phyloP scores from a whole-genome alignment of 805 yeast species.

The Teunomyces panamensis region DNA sequence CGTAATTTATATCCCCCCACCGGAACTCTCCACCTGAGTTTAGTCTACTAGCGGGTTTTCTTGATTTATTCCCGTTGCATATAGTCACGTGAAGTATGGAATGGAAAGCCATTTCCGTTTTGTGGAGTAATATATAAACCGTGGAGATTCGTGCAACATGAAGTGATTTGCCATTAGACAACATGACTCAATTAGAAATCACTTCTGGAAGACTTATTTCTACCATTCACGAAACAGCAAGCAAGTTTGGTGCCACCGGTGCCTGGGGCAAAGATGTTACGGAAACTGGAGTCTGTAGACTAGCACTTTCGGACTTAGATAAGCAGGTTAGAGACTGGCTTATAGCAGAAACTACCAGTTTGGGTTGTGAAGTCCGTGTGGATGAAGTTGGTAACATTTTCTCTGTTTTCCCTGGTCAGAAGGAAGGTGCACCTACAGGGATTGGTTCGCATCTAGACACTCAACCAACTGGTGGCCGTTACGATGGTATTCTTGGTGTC shows the following conservation, averaged over 20 bases:
- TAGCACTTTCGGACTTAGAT: conserved; percentile 62
- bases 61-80: neutral
- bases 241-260: conserved; percentile 57
- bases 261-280: conserved; percentile 56
- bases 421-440: conserved; percentile 51
- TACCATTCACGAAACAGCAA: conserved; percentile 61
- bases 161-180: neutral
- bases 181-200: conserved; percentile 2
- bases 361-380: conserved; percentile 58
- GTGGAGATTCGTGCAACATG: neutral
- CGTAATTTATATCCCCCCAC: too few species aligned
- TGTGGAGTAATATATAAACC: neutral
- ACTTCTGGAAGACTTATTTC: conserved; percentile 44
- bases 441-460: conserved; percentile 76
- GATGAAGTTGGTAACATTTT: conserved; percentile 71
- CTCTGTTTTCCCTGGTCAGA: conserved; percentile 58
- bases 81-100: neutral
- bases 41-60: neutral
- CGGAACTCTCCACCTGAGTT: neutral
- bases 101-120: neutral
- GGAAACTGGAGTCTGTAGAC: conserved; percentile 66
- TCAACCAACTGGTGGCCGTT: conserved; percentile 76
- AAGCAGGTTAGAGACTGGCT: conserved; percentile 68
- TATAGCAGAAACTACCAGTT: conserved; percentile 43
- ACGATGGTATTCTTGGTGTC: conserved; percentile 72